A percentile compares a stretch with the other conserved stretches of the same genome.
These are phyloP conservation scores for Beauveria pseudobassiana DNA, from an alignment of 2,329 filamentous ascomycete genomes.

Conservation along the genomic window DNA sequence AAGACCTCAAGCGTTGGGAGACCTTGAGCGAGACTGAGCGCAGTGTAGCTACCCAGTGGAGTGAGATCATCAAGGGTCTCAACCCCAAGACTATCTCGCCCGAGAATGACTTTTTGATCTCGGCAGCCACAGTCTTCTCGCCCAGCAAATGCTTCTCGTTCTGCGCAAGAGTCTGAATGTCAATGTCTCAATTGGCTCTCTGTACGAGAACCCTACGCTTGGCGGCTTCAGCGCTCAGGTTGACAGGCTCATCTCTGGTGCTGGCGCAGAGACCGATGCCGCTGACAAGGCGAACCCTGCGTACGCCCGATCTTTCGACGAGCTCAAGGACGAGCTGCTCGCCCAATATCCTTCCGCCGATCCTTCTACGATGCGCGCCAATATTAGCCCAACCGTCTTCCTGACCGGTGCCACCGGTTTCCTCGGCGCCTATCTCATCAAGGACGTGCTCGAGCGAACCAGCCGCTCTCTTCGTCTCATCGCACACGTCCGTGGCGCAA, in stretches of 20 bases:
- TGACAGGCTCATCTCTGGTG: slow-evolving; percentile 17
- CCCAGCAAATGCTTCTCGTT: slow-evolving; percentile 66
- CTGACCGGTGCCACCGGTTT: slow-evolving; percentile 77
- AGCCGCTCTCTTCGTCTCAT: slow-evolving; percentile 38
- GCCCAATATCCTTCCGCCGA: no score
- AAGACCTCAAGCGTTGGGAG: slow-evolving; percentile 46
- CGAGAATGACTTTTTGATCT: slow-evolving; percentile 31
- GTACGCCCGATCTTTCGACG: slow-evolving; percentile 33
- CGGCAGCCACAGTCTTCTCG: slow-evolving; percentile 44
- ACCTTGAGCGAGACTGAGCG: slow-evolving; percentile 28
- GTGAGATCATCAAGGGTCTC: slow-evolving; percentile 59
- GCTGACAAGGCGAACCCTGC: no score
- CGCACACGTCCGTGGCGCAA: slow-evolving; percentile 62
- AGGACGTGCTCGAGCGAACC: slow-evolving; percentile 55
- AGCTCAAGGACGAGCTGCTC: slow-evolving; percentile 25
- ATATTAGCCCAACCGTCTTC: slow-evolving; percentile 52
- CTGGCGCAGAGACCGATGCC: no score
- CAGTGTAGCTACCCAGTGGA: slow-evolving; percentile 48
- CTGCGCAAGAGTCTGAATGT: slow-evolving; percentile 22
- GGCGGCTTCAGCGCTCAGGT: slow-evolving; percentile 22
- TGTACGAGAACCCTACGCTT: slow-evolving; percentile 25
- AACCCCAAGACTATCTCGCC: slow-evolving; percentile 46
- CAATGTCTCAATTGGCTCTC: slow-evolving; percentile 24
- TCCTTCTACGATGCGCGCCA: no score
- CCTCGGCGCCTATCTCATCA: slow-evolving; percentile 72